Conservation (phyloP, 208 protist species). For the Leishmania tropica region DNA sequence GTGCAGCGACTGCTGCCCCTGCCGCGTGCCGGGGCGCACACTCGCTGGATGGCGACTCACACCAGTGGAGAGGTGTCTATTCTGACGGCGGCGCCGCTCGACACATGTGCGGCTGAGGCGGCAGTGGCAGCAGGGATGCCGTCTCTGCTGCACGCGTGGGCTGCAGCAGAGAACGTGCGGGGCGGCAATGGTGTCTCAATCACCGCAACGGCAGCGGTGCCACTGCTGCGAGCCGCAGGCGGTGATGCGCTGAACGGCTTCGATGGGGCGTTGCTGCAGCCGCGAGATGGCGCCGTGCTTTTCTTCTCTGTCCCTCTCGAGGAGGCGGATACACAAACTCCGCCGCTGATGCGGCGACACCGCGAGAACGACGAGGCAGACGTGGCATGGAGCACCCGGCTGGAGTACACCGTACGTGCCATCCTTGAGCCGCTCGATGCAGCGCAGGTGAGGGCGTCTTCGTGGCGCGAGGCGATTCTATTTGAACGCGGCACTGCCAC, state of each 20-base stretch:
- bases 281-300: conserved; percentile 18
- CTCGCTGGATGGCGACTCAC: conserved; percentile 33
- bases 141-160: conserved; percentile 1
- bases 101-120: neutral
- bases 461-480: conserved; percentile 24
- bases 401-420: conserved; percentile 31
- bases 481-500: conserved; percentile 13
- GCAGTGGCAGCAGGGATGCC: neutral
- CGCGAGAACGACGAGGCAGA: conserved; percentile 21
- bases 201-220: neutral
- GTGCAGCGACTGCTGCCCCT: conserved; percentile 26
- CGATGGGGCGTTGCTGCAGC: conserved; percentile 32
- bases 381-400: conserved; percentile 17
- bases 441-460: conserved; percentile 1
- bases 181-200: neutral
- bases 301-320: conserved; percentile 27
- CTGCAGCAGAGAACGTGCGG: neutral
- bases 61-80: conserved; percentile 32
- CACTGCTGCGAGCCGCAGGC: conserved; percentile 4
- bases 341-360: conserved; percentile 18
- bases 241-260: conserved; percentile 29
- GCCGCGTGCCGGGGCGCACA: conserved; percentile 10
- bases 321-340: conserved; percentile 18
- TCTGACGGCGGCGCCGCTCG: conserved; percentile 5
- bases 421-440: conserved; percentile 11